phyloP scores from a whole-genome alignment of 495 filamentous ascomycete genomes.

The Hypomontagnella monticulosa region DNA sequence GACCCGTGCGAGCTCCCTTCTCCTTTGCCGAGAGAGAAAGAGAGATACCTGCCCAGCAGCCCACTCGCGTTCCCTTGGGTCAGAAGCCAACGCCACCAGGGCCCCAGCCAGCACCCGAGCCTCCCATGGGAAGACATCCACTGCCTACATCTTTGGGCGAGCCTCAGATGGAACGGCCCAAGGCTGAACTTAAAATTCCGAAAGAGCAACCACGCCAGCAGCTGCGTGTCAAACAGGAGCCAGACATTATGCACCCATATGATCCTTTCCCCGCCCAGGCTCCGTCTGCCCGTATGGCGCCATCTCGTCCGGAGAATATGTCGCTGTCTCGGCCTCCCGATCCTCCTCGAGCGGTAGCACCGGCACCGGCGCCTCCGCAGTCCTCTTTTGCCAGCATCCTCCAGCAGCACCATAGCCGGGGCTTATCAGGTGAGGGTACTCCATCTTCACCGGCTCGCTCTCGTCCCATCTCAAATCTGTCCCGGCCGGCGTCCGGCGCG shows the following conservation, averaged over 20 bases:
- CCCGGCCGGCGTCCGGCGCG: constrained; percentile 46
- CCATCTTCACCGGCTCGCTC: constrained; percentile 45
- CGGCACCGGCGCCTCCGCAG: constrained; percentile 39
- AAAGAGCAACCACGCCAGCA: constrained; percentile 44
- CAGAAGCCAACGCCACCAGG: constrained; percentile 38
- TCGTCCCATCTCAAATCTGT: constrained; percentile 46
- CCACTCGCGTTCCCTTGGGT: constrained; percentile 35
- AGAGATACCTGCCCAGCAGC: constrained; percentile 38
- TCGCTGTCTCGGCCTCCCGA: constrained; percentile 55
- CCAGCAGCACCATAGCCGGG: constrained; percentile 48
- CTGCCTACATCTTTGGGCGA: constrained; percentile 43
- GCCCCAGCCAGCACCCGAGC: constrained; percentile 38
- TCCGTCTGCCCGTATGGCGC: constrained; percentile 41
- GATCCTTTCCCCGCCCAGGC: constrained; percentile 43
- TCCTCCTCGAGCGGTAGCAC: constrained; percentile 50
- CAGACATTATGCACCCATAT: constrained; percentile 50
- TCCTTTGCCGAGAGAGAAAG: constrained; percentile 44
- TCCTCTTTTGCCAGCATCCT: constrained; percentile 44
- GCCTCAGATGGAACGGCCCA: constrained; percentile 43
- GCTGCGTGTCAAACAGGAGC: constrained; percentile 58
- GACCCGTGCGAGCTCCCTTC: constrained; percentile 51
- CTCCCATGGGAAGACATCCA: constrained; percentile 40
- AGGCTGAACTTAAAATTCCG: constrained; percentile 36
- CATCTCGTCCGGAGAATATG: constrained; percentile 50
- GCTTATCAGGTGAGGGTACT: constrained; percentile 45